Base-by-base conservation (phyloP, 2,329 filamentous ascomycete genomes). In the Stenocarpella maydis region DNA sequence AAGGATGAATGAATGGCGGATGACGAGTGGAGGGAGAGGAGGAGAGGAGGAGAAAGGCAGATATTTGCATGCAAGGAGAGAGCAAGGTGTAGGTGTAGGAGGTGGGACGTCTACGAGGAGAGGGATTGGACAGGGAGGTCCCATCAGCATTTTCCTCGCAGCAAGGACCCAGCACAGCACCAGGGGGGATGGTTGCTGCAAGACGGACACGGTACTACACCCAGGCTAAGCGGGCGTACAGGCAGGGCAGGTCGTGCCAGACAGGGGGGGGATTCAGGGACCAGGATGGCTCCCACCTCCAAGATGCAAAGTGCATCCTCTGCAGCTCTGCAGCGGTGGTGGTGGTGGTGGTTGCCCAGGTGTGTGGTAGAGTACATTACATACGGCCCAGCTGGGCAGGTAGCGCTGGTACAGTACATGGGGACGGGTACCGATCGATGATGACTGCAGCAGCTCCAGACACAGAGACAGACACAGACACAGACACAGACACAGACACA, bases 61-160 rank as follows among this genome's bases (percentile, higher is more conserved):
- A 83, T 79, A 79, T 79, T 78, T 77, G 72, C 69, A 85, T 81
- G 80, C 80, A 83, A 80, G 80, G 82, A 81, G 82, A 79, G 82
- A 82, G 83, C 83, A 85, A 84, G 84, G 85, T 86, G 83, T 85
- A 69, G 67, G 70, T 69, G 70, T 67, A 71, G 67, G 70, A 71
- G 70, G 70, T 69, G 67, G 70, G 70, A 71, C 70, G 70, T 28
- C 64, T 58, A 55, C 55, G 34, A 47, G 67, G 61, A 63, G 70
- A 71, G 70, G 69, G 69, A 71, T 71, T 71, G 64, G 65, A 60
- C 63, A 67, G 52, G 65, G 49, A 45, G 65, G 34, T 45, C 65
- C 52, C 53, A 67, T 54, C 65, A 58, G 52, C 65, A 67, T 67
- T 67, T 67, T 67, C 58, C 58, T 67, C 65, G 43, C 52, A 55